Conservation (phyloP, 2,329 filamentous ascomycete species). For the Neospermospora avenae region DNA sequence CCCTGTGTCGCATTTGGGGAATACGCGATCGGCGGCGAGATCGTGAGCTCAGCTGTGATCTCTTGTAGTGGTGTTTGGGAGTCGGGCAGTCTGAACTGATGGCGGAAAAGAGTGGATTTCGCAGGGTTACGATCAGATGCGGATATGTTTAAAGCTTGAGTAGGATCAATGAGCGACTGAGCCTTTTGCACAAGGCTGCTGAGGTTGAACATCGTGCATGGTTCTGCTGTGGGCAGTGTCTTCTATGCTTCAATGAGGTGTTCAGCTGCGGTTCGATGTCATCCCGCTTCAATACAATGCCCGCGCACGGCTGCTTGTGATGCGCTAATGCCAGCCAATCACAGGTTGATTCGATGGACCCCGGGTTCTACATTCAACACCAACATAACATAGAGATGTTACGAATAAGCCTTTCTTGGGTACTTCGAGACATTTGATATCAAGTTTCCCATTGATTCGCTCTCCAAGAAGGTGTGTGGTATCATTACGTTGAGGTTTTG, state of each 20-base stretch:
- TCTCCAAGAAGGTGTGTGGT: too few species aligned
- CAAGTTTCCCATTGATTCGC: too few species aligned
- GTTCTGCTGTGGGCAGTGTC: constrained; percentile 24
- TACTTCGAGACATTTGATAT: too few species aligned
- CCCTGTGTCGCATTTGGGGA: constrained; percentile 61
- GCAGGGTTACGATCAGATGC: constrained; percentile 78
- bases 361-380: not conserved
- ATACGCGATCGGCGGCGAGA: constrained; percentile 56
- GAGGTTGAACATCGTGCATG: constrained; percentile 57
- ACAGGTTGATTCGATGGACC: not conserved
- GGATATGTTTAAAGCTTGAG: constrained; percentile 69
- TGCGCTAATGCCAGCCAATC: constrained; percentile 7
- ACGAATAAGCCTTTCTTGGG: too few species aligned
- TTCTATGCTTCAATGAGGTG: constrained; percentile 1
- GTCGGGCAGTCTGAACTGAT: constrained; percentile 91
- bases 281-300: constrained; percentile 9
- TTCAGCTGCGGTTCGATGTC: constrained; percentile 11
- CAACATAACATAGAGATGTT: not conserved
- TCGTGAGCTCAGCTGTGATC: constrained; percentile 92
- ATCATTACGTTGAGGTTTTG: too few species aligned
- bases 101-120: constrained; percentile 89
- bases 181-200: constrained; percentile 91
- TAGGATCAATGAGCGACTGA: constrained; percentile 90
- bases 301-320: not conserved
- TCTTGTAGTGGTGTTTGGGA: constrained; percentile 92